phyloP scores from a whole-genome alignment of 257 asterid genomes.

The Catharanthus roseus region DNA sequence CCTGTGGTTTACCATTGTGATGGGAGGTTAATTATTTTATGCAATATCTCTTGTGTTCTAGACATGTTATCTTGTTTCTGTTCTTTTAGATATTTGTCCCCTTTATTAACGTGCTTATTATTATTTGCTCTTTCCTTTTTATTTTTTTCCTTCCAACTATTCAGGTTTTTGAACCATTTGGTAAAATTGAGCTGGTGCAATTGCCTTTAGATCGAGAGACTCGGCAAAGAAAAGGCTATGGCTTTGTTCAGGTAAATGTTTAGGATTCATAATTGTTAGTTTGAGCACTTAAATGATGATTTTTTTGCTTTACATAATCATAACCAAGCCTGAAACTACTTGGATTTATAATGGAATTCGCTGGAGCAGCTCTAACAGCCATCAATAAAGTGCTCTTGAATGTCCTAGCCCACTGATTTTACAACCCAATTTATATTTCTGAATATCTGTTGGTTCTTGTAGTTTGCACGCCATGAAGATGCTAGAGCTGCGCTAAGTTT shows the following conservation, averaged over 20 bases:
- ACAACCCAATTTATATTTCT: neutral
- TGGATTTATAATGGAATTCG: too few relatives aligned
- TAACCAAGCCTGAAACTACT: neutral
- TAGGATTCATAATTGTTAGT: neutral
- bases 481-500: slow-evolving; percentile 64
- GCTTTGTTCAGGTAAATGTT: slow-evolving; percentile 51
- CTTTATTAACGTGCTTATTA: neutral
- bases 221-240: slow-evolving; percentile 62
- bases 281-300: neutral
- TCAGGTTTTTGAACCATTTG: slow-evolving; percentile 73
- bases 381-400: too few relatives aligned
- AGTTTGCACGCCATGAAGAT: slow-evolving; percentile 68
- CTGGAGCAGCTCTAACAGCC: too few relatives aligned
- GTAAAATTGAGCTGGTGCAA: slow-evolving; percentile 65
- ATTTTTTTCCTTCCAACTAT: neutral
- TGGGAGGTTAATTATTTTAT: neutral
- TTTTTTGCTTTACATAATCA: neutral
- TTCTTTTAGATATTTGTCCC: neutral
- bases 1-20: neutral
- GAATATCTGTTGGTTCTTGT: slow-evolving; percentile 9
- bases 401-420: too few relatives aligned
- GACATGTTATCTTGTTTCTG: neutral
- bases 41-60: neutral
- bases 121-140: neutral
- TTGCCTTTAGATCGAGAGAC: slow-evolving; percentile 58